phyloP scores from a whole-genome alignment of 306 rosid genomes.

The Mimosa bimucronata region DNA sequence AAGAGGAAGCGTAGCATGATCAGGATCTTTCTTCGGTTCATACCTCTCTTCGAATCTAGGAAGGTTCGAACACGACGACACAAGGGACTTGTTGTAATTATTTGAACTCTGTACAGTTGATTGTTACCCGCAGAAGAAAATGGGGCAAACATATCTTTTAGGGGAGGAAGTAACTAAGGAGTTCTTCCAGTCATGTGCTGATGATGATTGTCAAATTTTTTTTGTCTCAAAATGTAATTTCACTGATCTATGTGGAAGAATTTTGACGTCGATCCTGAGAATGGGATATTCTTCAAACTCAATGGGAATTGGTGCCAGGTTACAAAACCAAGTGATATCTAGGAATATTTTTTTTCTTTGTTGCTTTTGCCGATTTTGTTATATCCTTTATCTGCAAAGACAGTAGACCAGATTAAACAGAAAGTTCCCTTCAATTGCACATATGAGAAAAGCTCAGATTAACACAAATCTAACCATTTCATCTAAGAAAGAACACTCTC shows the following conservation, averaged over 20 bases:
- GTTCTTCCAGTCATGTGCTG: conserved; percentile 27
- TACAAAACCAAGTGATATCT: not conserved
- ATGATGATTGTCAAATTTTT: conserved; percentile 27
- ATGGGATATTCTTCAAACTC: conserved; percentile 4
- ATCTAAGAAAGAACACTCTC: not conserved
- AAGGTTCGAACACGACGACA: not conserved
- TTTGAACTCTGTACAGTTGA: conserved; percentile 46
- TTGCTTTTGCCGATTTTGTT: not conserved
- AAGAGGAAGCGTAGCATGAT: conserved; percentile 12
- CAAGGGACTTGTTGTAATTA: conserved; percentile 11
- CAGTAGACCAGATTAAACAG: not conserved
- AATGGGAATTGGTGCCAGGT: not conserved
- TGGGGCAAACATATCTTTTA: conserved; percentile 15
- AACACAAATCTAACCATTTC: not conserved
- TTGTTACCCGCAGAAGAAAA: conserved; percentile 20
- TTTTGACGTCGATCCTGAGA: conserved; percentile 11
- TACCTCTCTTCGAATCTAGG: conserved; percentile 17
- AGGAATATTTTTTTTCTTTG: not conserved
- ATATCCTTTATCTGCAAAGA: not conserved
- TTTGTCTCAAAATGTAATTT: conserved; percentile 18
- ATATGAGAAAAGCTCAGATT: not conserved
- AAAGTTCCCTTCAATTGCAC: not conserved
- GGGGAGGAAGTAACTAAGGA: conserved; percentile 29
- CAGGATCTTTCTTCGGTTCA: conserved; percentile 10
- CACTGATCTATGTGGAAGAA: conserved; percentile 24